These are phyloP conservation scores for Starmera stellimalicola DNA, from an alignment of 1,139 yeast species.

Conservation along the genomic window DNA sequence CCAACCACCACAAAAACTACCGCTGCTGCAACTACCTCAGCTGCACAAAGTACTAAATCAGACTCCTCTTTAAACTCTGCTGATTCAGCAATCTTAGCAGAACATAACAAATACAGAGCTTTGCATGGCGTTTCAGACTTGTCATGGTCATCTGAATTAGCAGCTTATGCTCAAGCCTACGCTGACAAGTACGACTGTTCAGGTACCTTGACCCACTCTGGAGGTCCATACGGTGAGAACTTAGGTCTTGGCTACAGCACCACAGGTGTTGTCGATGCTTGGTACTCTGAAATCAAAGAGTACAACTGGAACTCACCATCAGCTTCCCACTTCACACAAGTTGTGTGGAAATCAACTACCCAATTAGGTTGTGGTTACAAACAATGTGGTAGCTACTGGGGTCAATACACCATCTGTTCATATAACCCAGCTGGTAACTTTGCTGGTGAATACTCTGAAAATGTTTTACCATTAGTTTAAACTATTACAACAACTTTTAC, in stretches of 20 bases:
- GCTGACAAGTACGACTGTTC: constrained; percentile 66
- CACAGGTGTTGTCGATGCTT: constrained; percentile 63
- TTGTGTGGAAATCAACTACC: constrained; percentile 68
- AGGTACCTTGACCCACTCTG: constrained; percentile 62
- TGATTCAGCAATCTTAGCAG: constrained; percentile 33
- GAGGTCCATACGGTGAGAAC: constrained; percentile 81
- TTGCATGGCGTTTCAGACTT: constrained; percentile 51
- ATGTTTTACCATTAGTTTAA: constrained; percentile 19
- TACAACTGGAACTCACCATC: constrained; percentile 45
- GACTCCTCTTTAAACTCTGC: constrained; percentile 17
- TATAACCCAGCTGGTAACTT: constrained; percentile 57
- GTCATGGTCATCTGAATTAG: constrained; percentile 57
- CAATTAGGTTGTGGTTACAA: constrained; percentile 68
- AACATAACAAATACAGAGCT: constrained; percentile 65
- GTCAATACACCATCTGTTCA: constrained; percentile 49
- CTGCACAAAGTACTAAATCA: constrained; percentile 12
- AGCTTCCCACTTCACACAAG: constrained; percentile 69
- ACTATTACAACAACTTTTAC: neutral
- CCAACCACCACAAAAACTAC: constrained; percentile 7
- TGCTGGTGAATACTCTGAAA: constrained; percentile 27
- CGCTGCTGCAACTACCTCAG: constrained; percentile 8
- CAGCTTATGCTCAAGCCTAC: constrained; percentile 58
- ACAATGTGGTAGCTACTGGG: constrained; percentile 37
- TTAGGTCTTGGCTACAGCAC: constrained; percentile 63
- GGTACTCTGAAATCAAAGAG: constrained; percentile 64